phyloP scores from a whole-genome alignment of 2,329 filamentous ascomycete genomes.

The Fusarium verticillioides region DNA sequence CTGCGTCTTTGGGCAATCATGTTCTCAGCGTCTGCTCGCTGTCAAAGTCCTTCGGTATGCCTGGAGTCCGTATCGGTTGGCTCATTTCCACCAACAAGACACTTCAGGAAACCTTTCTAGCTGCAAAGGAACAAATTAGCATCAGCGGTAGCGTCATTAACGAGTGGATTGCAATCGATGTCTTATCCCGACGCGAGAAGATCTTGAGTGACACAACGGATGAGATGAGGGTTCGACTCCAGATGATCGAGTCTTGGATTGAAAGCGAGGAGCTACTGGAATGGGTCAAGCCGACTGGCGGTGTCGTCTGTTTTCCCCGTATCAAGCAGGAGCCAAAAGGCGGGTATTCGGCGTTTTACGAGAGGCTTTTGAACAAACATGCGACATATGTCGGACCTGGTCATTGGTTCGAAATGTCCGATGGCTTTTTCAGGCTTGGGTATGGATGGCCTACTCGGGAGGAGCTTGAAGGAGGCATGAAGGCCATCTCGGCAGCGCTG shows the following conservation, averaged over 20 bases:
- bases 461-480: background rate
- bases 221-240: background rate
- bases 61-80: background rate
- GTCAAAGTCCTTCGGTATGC: background rate
- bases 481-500: background rate
- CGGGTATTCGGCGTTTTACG: background rate
- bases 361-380: background rate
- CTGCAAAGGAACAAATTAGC: constrained; percentile 1
- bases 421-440: background rate
- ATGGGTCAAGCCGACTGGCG: constrained; percentile 1
- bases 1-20: background rate
- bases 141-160: constrained; percentile 7
- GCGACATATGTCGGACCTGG: background rate
- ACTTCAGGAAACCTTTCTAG: background rate
- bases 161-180: background rate
- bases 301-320: background rate
- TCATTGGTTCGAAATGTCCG: background rate
- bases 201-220: background rate
- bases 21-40: background rate
- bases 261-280: background rate
- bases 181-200: background rate
- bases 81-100: background rate
- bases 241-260: background rate
- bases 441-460: constrained; percentile 2
- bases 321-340: background rate